Evolutionary conservation across 2,329 filamentous ascomycete genomes (phyloP), one percentile per base, ranked within the genome.

Genomic region (Leptosphaerulina australis): DNA sequence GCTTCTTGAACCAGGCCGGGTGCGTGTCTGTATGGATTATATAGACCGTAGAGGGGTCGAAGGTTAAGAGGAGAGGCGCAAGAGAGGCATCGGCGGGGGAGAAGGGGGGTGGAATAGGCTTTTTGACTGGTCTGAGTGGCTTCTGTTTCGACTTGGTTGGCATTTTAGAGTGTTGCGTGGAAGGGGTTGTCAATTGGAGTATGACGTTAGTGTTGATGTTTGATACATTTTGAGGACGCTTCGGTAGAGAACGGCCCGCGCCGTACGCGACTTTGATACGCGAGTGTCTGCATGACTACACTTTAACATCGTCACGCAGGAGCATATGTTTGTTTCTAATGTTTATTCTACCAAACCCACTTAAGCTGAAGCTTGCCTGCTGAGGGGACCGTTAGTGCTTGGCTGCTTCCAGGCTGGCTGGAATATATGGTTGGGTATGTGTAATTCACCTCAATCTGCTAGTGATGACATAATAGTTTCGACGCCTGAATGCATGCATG

Each of bases 21-120:
- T 88, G 85, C 53, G 75, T 76, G 78, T 97, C 92, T 73, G 96
- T 79, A 77, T 96, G 91, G 22, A 88, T 81, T 64, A 97, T 83
- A 80, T 97, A 96, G 69, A 96, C 81, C 71, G 90, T 84, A 47
- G 82, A 76, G 47, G 82, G 78, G 50, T 85, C 81, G 52, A 96
- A 85, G 33, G 79, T 81, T 26, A 81, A 76, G 66, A 88, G 80
- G 69, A 96, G 87, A 9, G 85, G 81, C 40, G 79, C 64, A 44
- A 96, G 81, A 24, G 80, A 78, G 38, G 82, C 71, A 0, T 89
- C 83, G 0, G 85, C 84, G 51, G 78, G 78, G 60, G 35, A 67
- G 44, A 51, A 51, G 2, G 36, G 44, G 30, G 43, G 59, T 38
- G 28, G 56, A 6, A 51, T 38, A 8, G 54, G 28, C 30, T 50